Percentiles rank a stretch among this genome's conserved stretches.
Evolutionary conservation across 2,329 filamentous ascomycete genomes (phyloP).

Genomic region (Neocatenulostroma microsporum): DNA sequence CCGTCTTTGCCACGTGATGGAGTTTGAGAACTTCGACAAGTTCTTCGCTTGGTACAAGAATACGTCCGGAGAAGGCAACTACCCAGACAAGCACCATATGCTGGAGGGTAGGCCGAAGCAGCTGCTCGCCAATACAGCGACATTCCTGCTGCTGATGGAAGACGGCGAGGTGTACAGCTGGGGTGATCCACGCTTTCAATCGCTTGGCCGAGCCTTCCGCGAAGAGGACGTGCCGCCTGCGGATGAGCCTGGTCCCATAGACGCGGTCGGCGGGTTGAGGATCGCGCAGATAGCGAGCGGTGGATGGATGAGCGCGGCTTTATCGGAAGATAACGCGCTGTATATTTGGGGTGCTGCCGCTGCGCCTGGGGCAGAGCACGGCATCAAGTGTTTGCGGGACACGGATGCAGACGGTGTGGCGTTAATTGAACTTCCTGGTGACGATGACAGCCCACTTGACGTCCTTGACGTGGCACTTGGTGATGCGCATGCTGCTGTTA

Average conservation of each 20-base stretch:
- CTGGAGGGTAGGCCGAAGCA: slow-evolving; percentile 24
- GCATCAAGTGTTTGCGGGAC: slow-evolving; percentile 17
- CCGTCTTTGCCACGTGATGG: slow-evolving; percentile 19
- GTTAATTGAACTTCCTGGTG: slow-evolving; percentile 29
- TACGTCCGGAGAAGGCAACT: slow-evolving; percentile 16
- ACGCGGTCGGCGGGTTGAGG: slow-evolving; percentile 45
- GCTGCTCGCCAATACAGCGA: slow-evolving; percentile 31
- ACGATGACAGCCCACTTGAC: slow-evolving; percentile 36
- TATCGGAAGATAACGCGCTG: slow-evolving; percentile 51
- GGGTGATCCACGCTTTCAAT: slow-evolving; percentile 55
- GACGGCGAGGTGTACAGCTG: slow-evolving; percentile 35
- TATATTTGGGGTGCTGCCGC: slow-evolving; percentile 53
- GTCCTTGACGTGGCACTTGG: slow-evolving; percentile 53
- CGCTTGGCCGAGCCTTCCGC: slow-evolving; percentile 47
- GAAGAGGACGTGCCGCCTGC: slow-evolving; percentile 36
- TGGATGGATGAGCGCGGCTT: slow-evolving; percentile 51
- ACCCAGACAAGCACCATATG: slow-evolving; percentile 20
- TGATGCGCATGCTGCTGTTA: slow-evolving; percentile 50
- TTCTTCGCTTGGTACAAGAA: slow-evolving; percentile 24
- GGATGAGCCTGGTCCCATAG: slow-evolving; percentile 38
- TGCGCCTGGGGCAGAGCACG: slow-evolving; percentile 17
- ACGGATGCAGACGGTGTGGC: slow-evolving; percentile 19
- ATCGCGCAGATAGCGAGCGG: slow-evolving; percentile 47
- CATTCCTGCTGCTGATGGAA: slow-evolving; percentile 32
- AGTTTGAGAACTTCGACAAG: slow-evolving; percentile 21